Base-by-base conservation (phyloP, 805 yeast species). In the Diddensiella caesifluorescens region DNA sequence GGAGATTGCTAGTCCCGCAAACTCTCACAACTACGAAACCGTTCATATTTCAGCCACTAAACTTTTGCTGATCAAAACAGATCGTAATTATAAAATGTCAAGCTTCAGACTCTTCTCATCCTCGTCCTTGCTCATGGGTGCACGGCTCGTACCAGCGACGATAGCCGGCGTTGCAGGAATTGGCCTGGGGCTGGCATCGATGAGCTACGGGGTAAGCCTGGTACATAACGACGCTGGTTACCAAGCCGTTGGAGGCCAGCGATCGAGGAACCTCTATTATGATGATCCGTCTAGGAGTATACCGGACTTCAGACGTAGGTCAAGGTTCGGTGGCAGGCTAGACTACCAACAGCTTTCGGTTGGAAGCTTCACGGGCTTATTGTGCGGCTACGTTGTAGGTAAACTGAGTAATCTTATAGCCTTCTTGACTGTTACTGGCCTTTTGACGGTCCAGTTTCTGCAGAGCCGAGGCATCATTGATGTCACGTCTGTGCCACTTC, bases 281-380 rank as follows among this genome's bases (percentile, higher is more conserved):
- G n/a, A 10, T 10, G n/a, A 10, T 25, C 22, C 22, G 36, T 7
- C 10, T 13, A 16, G 22, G 12, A 27, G 32, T 28, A 12, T 13
- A 5, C 33, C 20, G 10, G 19, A 5, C 13, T 20, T 13, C 12
- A 36, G 27, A 36, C 13, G 40, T 22, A 27, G 38, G 32, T 27
- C 45, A 4, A 42, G 51, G 5, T 37, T 50, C 16, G 51, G 49
- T 9, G 53, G 53, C 2, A 64, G 59, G 42, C 61, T 79, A 48
- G 74, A 76, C 60, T 80, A 80, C 54, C 72, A 73, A 51, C 82
- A 80, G 52, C 63, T 80, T 52, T 70, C 83, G 12, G 60, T 77
- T 44, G 87, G 87, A 4, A 75, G 83, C 1, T 64, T 80, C 54
- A 64, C 76, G 5, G 86, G 87, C 0, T 63, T 79, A 43, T 65